Evolutionary conservation across 2,329 filamentous ascomycete genomes (phyloP), one percentile per base, ranked within the genome.

Genomic region (Aureobasidium leucospermi): DNA sequence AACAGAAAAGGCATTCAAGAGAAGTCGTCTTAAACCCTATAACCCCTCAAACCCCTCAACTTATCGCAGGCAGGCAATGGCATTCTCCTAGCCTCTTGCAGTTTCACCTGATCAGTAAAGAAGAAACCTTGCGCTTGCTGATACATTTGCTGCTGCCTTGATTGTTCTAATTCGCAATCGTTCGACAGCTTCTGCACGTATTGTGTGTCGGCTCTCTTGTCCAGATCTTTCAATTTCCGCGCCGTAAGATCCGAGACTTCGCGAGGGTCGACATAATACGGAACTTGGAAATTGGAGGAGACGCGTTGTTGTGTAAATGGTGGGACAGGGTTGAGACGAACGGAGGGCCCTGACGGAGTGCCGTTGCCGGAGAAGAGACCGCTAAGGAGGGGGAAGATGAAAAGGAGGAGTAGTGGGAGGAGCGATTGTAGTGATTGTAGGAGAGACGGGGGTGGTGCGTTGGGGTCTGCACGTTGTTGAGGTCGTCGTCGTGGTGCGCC

Each of bases 81-180:
- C 79, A 86, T 79, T 23, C 75, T 75, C 61, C 80, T 76, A 32
- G 92, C 92, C 61, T 84, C 74, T 62, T 86, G 82, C 84, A 96
- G 84, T 78, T 90, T 91, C 63, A 86, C 86, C 56, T 85, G 79
- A 68, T 96, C 90, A 59, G 85, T 84, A 72, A 85, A 91, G 69
- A 96, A 90, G 88, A 91, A 96, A 3, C 92, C 92, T 66, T 88
- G 85, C 0, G 92, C 91, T 49, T 89, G 86, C 64, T 96, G 85
- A 63, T 85, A 78, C 73, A 91, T 78, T 64, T 85, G 79, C 69
- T 85, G 81, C 72, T 86, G 82, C 55, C 81, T 77, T 49, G 81
- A 75, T 63, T 83, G 76, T 76, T 99, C 92, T 59, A 78, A 78
- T 63, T 93, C 87, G 75, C 94, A 99, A 68, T 87, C 81, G 60